These are phyloP conservation scores for Phylloporus scabripes DNA, from an alignment of 768 basidiomycete species.

Conservation along the genomic window DNA sequence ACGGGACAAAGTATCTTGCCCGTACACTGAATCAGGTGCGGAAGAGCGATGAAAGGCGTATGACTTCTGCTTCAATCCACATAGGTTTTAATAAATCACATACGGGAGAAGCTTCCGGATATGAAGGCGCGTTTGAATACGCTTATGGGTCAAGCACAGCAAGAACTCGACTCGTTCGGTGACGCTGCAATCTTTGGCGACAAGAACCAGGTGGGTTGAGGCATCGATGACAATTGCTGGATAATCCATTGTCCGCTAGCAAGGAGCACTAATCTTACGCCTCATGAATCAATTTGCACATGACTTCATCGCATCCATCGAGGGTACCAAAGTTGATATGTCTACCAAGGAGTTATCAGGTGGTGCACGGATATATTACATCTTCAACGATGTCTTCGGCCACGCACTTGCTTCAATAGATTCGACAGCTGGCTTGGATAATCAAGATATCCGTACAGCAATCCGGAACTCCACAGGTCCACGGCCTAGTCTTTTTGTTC, in stretches of 20 bases:
- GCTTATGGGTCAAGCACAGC: conserved; percentile 97
- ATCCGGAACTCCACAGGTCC: conserved; percentile 98
- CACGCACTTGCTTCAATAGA: conserved; percentile 86
- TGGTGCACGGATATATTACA: conserved; percentile 97
- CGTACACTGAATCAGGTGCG: conserved; percentile 89
- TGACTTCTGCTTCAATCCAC: neutral
- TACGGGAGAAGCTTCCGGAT: conserved; percentile 96
- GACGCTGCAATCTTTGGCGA: conserved; percentile 90
- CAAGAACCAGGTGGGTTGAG: conserved; percentile 60
- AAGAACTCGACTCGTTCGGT: conserved; percentile 95
- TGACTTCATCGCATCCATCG: conserved; percentile 95
- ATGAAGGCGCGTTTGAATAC: conserved; percentile 99
- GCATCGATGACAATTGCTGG: neutral
- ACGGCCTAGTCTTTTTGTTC: conserved; percentile 91
- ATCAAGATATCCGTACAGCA: conserved; percentile 94
- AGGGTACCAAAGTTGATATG: conserved; percentile 93
- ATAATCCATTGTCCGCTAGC: conserved; percentile 36
- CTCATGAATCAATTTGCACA: conserved; percentile 98
- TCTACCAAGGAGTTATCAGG: conserved; percentile 98
- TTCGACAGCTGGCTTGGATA: conserved; percentile 84
- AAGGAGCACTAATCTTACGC: conserved; percentile 85
- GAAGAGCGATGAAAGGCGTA: neutral
- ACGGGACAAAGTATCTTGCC: conserved; percentile 93
- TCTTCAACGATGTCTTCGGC: conserved; percentile 98
- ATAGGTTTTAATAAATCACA: conserved; percentile 92